These are phyloP conservation scores for Pseudogymnoascus sp. DNA, from an alignment of 2,329 filamentous ascomycete species.

Conservation along the genomic window DNA sequence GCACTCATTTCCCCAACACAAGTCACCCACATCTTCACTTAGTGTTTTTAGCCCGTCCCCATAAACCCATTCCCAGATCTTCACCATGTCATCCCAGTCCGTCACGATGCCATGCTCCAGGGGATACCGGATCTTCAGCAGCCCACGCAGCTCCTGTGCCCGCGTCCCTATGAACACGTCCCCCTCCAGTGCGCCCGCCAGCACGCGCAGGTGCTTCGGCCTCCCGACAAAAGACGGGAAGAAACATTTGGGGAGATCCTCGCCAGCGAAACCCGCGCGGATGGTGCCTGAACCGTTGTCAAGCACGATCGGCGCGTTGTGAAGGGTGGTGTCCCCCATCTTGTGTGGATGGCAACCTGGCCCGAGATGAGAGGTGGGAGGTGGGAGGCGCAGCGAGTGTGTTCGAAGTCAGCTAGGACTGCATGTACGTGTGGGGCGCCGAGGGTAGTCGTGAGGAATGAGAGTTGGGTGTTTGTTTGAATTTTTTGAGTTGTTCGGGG, in stretches of 20 bases:
- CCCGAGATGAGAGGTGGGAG: not conserved
- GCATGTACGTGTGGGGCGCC: not conserved
- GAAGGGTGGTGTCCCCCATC: constrained; percentile 65
- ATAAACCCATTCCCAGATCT: constrained; percentile 98
- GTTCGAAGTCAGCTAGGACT: not conserved
- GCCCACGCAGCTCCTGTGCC: constrained; percentile 77
- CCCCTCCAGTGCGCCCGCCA: constrained; percentile 93
- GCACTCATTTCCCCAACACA: not conserved
- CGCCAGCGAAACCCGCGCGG: constrained; percentile 90
- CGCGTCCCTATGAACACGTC: constrained; percentile 95
- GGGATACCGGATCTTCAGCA: constrained; percentile 93
- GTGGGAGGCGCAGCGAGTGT: not conserved
- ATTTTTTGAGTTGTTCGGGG: not conserved
- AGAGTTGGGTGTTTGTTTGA: not conserved
- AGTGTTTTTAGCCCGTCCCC: constrained; percentile 91
- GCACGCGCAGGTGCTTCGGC: constrained; percentile 88
- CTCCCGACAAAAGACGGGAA: constrained; percentile 96
- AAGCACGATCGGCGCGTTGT: constrained; percentile 97
- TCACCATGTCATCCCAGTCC: constrained; percentile 99
- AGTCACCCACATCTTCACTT: constrained; percentile 74
- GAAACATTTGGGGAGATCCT: constrained; percentile 91
- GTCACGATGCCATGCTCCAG: constrained; percentile 97
- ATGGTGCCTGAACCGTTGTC: constrained; percentile 99
- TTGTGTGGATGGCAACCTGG: constrained; percentile 9
- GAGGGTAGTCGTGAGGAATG: not conserved